Conservation (phyloP, 108 stramenopile genomes). For the Skeletonema menzelii region DNA sequence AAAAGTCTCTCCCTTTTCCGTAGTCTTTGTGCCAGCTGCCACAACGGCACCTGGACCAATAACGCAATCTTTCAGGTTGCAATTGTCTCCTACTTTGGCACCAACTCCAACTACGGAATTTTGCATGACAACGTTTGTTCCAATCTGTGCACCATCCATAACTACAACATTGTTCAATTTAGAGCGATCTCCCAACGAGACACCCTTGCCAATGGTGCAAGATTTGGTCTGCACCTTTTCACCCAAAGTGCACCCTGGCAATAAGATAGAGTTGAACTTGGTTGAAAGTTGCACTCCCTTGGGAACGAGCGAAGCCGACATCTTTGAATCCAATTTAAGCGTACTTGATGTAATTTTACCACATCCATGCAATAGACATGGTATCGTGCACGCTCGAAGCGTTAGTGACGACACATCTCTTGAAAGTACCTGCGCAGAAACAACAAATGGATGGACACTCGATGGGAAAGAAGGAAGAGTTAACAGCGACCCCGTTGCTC, state of each 20-base stretch:
- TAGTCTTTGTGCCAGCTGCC: slow-evolving; percentile 55
- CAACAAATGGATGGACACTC: slow-evolving; percentile 45
- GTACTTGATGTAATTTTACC: slow-evolving; percentile 61
- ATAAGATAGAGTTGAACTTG: slow-evolving; percentile 69
- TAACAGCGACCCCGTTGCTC: background rate
- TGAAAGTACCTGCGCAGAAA: slow-evolving; percentile 62
- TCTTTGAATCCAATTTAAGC: slow-evolving; percentile 17
- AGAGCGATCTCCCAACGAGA: slow-evolving; percentile 61
- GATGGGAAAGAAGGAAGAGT: slow-evolving; percentile 17
- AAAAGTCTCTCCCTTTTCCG: slow-evolving; percentile 73
- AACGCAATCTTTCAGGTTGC: slow-evolving; percentile 86
- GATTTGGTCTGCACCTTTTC: slow-evolving; percentile 78
- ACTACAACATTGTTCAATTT: slow-evolving; percentile 85
- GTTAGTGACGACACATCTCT: slow-evolving; percentile 46
- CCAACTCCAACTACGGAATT: slow-evolving; percentile 71
- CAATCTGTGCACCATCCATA: slow-evolving; percentile 76
- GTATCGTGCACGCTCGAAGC: slow-evolving; percentile 64
- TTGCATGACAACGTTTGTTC: slow-evolving; percentile 74
- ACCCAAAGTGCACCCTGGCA: slow-evolving; percentile 55
- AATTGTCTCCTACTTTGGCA: slow-evolving; percentile 74
- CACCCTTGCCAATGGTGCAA: slow-evolving; percentile 63
- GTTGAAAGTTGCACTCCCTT: slow-evolving; percentile 42
- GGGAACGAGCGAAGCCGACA: slow-evolving; percentile 18
- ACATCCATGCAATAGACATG: slow-evolving; percentile 73
- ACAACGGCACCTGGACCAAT: slow-evolving; percentile 63